Conservation (phyloP, 192 early-diverging fungal genomes). For the Coemansia aciculifera region DNA sequence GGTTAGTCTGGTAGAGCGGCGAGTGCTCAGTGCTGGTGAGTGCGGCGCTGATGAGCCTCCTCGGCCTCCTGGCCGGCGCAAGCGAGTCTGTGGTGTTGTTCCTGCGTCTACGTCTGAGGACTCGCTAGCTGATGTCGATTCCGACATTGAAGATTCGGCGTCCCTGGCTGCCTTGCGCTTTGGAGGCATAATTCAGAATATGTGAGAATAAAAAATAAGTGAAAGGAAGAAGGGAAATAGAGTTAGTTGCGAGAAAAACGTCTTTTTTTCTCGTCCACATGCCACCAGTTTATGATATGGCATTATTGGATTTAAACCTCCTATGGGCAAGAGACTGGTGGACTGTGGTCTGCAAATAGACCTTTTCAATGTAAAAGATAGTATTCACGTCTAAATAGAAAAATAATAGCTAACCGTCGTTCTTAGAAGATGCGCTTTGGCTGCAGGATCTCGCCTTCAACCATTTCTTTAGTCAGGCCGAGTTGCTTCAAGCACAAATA, state of each 20-base stretch:
- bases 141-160: conserved; percentile 12
- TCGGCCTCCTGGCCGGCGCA: conserved; percentile 13
- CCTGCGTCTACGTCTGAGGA: conserved; percentile 20
- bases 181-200: conserved; percentile 29
- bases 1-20: conserved; percentile 37
- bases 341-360: not conserved
- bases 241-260: not conserved
- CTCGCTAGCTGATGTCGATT: conserved; percentile 19
- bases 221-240: not conserved
- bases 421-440: conserved; percentile 40
- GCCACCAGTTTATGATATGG: not conserved
- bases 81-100: conserved; percentile 13
- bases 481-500: conserved; percentile 67
- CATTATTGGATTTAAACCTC: not conserved
- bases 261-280: not conserved
- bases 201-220: conserved; percentile 4
- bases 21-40: conserved; percentile 36
- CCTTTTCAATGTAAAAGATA: not conserved
- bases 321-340: not conserved
- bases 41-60: conserved; percentile 12
- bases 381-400: not conserved
- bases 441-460: conserved; percentile 60
- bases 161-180: conserved; percentile 34
- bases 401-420: not conserved
- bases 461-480: conserved; percentile 65